Percentiles rank a stretch among this genome's conserved stretches.
Conservation (phyloP, 1,139 yeast species). For the Suhomyces kunorum region DNA sequence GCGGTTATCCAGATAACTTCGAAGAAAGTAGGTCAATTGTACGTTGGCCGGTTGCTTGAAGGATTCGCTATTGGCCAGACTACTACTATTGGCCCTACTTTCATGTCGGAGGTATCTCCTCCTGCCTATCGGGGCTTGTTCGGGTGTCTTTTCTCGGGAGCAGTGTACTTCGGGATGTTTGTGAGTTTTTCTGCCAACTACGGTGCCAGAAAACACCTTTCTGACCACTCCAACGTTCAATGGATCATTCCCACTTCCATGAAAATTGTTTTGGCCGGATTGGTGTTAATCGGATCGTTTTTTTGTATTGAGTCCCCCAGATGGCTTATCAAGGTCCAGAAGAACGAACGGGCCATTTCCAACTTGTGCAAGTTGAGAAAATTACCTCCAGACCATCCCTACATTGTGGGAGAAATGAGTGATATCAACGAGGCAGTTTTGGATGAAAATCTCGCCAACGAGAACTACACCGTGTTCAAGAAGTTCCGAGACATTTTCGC, state of each 20-base stretch:
- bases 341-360: slow-evolving; percentile 35
- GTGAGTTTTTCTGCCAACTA: slow-evolving; percentile 52
- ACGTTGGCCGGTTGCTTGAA: slow-evolving; percentile 56
- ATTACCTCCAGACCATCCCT: slow-evolving; percentile 52
- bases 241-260: slow-evolving; percentile 43
- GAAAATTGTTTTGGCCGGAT: slow-evolving; percentile 46
- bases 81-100: slow-evolving; percentile 57
- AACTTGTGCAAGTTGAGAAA: slow-evolving; percentile 49
- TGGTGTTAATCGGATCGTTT: slow-evolving; percentile 38
- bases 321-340: slow-evolving; percentile 44
- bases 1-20: slow-evolving; percentile 53
- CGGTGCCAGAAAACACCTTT: slow-evolving; percentile 39
- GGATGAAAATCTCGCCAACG: slow-evolving; percentile 39
- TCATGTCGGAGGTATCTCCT: slow-evolving; percentile 57
- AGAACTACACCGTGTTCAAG: slow-evolving; percentile 16
- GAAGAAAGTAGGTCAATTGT: slow-evolving; percentile 48
- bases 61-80: slow-evolving; percentile 60
- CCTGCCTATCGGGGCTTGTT: slow-evolving; percentile 53
- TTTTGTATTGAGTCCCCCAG: slow-evolving; percentile 48
- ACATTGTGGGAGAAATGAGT: slow-evolving; percentile 52
- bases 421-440: slow-evolving; percentile 50
- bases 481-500: slow-evolving; percentile 35
- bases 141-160: slow-evolving; percentile 54
- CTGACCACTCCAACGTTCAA: slow-evolving; percentile 30
- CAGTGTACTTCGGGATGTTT: slow-evolving; percentile 56